Conservation (phyloP, 2,329 filamentous ascomycete species). For the Didymella lethalis region DNA sequence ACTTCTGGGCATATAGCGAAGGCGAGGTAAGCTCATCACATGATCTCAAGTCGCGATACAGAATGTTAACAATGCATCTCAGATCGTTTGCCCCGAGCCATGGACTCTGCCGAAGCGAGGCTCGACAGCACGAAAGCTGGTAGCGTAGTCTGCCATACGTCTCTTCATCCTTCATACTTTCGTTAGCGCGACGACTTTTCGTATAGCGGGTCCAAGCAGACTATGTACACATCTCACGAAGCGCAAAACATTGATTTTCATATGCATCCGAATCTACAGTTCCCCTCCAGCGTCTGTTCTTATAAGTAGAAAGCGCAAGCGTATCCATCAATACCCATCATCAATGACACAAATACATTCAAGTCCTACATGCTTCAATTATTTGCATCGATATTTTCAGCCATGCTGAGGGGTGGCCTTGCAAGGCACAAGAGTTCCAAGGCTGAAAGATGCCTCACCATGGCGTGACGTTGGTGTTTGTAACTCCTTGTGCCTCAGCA, state of each 20-base stretch:
- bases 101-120: constrained; percentile 60
- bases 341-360: constrained; percentile 3
- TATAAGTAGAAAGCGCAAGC: constrained; percentile 9
- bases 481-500: constrained; percentile 16
- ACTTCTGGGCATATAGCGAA: constrained; percentile 97
- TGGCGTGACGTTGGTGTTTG: constrained; percentile 10
- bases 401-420: not conserved
- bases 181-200: constrained; percentile 14
- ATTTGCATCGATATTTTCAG: not conserved
- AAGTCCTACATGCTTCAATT: not conserved
- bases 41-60: not conserved
- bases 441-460: constrained; percentile 18
- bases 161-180: constrained; percentile 8
- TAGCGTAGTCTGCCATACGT: constrained; percentile 22
- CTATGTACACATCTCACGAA: constrained; percentile 10
- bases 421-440: constrained; percentile 11
- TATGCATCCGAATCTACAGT: not conserved
- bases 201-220: constrained; percentile 15
- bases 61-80: constrained; percentile 22
- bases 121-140: constrained; percentile 34
- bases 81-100: constrained; percentile 59
- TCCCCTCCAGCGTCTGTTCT: not conserved
- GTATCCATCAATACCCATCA: constrained; percentile 10
- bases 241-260: not conserved
- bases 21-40: constrained; percentile 76